These are phyloP conservation scores for Candida sanyaensis DNA, from an alignment of 1,139 yeast species.

Conservation along the genomic window DNA sequence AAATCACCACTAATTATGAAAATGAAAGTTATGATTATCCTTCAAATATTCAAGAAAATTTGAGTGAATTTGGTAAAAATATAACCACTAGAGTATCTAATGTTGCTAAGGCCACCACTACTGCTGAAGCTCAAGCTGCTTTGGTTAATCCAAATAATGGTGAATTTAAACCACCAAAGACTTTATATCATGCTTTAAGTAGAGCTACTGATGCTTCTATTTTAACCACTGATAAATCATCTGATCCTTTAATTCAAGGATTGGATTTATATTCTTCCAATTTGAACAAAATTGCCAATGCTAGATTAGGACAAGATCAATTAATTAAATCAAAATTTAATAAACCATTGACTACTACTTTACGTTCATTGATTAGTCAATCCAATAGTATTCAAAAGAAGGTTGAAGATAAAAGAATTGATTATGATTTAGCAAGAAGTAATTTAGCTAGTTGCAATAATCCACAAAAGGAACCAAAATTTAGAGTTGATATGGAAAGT, in stretches of 20 bases:
- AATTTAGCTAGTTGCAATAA: constrained; percentile 62
- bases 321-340: constrained; percentile 72
- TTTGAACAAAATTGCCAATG: constrained; percentile 72
- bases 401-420: constrained; percentile 78
- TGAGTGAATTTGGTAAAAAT: constrained; percentile 71
- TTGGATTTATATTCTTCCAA: constrained; percentile 47
- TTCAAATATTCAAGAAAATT: constrained; percentile 70
- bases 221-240: constrained; percentile 46
- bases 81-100: constrained; percentile 67
- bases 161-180: constrained; percentile 69
- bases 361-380: constrained; percentile 63
- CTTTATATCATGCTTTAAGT: constrained; percentile 80
- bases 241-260: constrained; percentile 47
- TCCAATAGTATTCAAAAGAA: constrained; percentile 72
- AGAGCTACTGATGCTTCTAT: constrained; percentile 67
- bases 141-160: constrained; percentile 57
- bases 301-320: constrained; percentile 81
- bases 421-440: constrained; percentile 78
- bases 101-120: constrained; percentile 72
- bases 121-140: constrained; percentile 83
- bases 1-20: constrained; percentile 72
- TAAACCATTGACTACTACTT: constrained; percentile 62
- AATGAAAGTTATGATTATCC: constrained; percentile 87
- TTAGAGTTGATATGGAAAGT: constrained; percentile 77
- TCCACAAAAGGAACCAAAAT: constrained; percentile 75